phyloP scores from a whole-genome alignment of 2,329 filamentous ascomycete species.

The Stagonosporopsis chrysanthemi region DNA sequence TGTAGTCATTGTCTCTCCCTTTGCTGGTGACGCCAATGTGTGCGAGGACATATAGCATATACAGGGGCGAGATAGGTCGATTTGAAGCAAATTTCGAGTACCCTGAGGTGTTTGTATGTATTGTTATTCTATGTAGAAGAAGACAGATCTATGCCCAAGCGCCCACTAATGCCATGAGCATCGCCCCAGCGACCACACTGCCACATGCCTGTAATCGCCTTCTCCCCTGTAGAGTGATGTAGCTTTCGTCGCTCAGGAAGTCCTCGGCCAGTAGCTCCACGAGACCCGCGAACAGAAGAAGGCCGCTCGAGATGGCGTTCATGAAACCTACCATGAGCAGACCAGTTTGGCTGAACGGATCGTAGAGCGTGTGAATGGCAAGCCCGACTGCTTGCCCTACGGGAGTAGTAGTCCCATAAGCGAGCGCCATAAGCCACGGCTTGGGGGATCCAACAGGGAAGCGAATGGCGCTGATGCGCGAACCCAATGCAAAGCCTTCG shows the following conservation, averaged over 20 bases:
- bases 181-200: conserved; percentile 66
- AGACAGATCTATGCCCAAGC: conserved; percentile 63
- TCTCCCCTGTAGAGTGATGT: conserved; percentile 64
- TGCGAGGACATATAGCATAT: background rate
- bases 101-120: background rate
- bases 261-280: conserved; percentile 61
- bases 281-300: conserved; percentile 59
- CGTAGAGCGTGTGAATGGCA: conserved; percentile 59
- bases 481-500: conserved; percentile 73
- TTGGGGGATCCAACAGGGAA: conserved; percentile 76
- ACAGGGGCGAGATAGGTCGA: background rate
- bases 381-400: conserved; percentile 60
- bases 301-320: conserved; percentile 58
- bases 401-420: conserved; percentile 66
- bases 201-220: conserved; percentile 67
- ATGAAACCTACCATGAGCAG: conserved; percentile 60
- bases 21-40: background rate
- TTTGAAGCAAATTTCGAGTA: background rate
- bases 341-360: conserved; percentile 57
- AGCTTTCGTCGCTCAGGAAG: conserved; percentile 69
- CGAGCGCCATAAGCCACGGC: conserved; percentile 74
- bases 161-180: conserved; percentile 72
- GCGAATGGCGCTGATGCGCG: conserved; percentile 71
- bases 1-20: no score
- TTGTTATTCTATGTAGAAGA: background rate